phyloP scores from a whole-genome alignment of 345 rosid species.

The Hevea brasiliensis region DNA sequence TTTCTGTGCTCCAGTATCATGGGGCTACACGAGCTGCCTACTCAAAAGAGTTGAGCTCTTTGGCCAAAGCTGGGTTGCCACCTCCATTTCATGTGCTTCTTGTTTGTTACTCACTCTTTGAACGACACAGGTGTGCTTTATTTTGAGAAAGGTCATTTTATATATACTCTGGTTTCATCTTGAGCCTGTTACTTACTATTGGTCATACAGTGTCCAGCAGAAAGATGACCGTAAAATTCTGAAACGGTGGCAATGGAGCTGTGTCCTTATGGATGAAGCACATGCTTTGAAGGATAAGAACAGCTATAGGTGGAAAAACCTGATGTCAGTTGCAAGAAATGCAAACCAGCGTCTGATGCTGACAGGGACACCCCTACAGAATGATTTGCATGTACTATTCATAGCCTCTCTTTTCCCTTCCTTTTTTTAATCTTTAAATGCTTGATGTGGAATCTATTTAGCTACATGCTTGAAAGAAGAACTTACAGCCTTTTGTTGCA shows the following conservation, averaged over 20 bases:
- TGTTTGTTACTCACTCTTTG: slow-evolving; percentile 94
- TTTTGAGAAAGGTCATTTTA: slow-evolving; percentile 17
- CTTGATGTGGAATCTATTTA: neutral
- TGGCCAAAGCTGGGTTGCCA: slow-evolving; percentile 79
- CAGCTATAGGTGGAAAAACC: slow-evolving; percentile 96
- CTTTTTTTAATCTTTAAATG: neutral
- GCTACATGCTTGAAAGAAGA: neutral
- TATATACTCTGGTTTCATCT: slow-evolving; percentile 11
- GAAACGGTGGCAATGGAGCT: slow-evolving; percentile 96
- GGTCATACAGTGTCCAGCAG: slow-evolving; percentile 76
- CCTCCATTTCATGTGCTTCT: slow-evolving; percentile 92
- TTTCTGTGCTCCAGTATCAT: slow-evolving; percentile 82
- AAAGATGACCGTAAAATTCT: slow-evolving; percentile 91
- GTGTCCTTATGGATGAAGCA: slow-evolving; percentile 98
- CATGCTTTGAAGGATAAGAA: slow-evolving; percentile 95
- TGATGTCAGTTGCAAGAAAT: slow-evolving; percentile 84
- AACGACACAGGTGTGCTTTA: slow-evolving; percentile 77
- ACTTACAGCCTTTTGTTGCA: slow-evolving; percentile 3
- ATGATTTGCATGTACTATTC: slow-evolving; percentile 80
- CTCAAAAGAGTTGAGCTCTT: slow-evolving; percentile 74
- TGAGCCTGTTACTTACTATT: slow-evolving; percentile 20
- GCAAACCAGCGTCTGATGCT: slow-evolving; percentile 97
- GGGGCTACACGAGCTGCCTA: slow-evolving; percentile 78
- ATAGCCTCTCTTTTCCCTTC: neutral
- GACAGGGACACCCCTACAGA: slow-evolving; percentile 98